Base-by-base conservation (phyloP, 768 basidiomycete species). In the Tephrocybe sp. region DNA sequence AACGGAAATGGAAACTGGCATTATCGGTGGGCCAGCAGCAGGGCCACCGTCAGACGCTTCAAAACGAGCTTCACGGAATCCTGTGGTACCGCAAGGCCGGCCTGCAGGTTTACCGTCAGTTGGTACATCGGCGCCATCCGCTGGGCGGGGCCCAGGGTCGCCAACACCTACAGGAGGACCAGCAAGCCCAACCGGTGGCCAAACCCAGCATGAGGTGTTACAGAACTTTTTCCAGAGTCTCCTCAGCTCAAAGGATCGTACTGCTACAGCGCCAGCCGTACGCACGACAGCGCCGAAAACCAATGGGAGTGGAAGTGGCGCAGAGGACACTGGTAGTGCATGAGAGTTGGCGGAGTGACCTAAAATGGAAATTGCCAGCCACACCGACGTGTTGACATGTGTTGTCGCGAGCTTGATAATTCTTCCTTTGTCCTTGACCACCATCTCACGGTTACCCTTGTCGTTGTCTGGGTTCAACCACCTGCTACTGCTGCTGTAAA, bases 171-270 rank as follows among this genome's bases (percentile, higher is more conserved):
- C 58, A 41, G 56, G 51, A 2, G 59, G 53, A 13, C 67, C 75
- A 6, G 72, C 78, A n/a, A 76, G 69, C 56, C 69, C 78, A 17
- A 67, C 73, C 9, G 74, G 69, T 8, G 80, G 77, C n/a, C 85
- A 82, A 68, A 79, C 79, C 34, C 87, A 90, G 52, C 89, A 92
- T 61, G 88, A 91, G 64, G 87, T 92, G 14, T 65, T 93, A 55
- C 88, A 92, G 60, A 87, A 87, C 64, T 93, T 93, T 75, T 93
- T 93, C 82, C 82, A 90, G 67, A 88, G 84, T 51, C 65, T 92
- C 62, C 67, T 93, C 55, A 85, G 78, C 56, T 81, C 82, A 35
- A 87, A 84, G 66, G 86, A 51, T 20, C 46, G 56, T 17, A 48
- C 50, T 1, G 46, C 38, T 1, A 47, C 56, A 20, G 34, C 52